phyloP scores from a whole-genome alignment of 139 green algal species.

The Asterochloris sp. region DNA sequence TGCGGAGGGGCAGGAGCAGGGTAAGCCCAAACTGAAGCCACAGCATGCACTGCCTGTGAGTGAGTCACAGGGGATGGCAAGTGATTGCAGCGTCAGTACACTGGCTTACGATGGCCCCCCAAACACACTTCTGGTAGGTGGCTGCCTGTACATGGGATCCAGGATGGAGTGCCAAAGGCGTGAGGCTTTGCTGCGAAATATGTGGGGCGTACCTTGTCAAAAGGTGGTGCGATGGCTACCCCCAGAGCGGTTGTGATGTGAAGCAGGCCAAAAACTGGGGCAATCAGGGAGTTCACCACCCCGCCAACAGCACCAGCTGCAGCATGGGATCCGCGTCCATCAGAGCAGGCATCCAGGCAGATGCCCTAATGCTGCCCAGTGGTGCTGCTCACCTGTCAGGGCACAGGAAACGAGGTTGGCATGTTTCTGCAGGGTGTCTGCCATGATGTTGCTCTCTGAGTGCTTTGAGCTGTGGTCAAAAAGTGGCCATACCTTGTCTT shows the following conservation, averaged over 20 bases:
- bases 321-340: neutral
- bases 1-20: neutral
- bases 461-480: no score
- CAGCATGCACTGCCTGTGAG: no score
- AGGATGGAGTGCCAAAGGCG: no score
- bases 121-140: slow-evolving; percentile 3
- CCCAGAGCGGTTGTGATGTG: slow-evolving; percentile 3
- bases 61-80: no score
- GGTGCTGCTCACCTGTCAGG: no score
- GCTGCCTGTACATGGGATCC: neutral
- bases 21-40: neutral
- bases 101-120: neutral
- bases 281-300: slow-evolving; percentile 1
- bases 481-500: no score
- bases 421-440: no score
- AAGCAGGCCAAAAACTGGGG: slow-evolving; percentile 1
- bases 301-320: slow-evolving; percentile 8
- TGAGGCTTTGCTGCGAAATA: neutral
- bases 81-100: no score
- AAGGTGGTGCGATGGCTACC: neutral
- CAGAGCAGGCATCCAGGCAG: neutral
- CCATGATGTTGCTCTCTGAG: no score
- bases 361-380: no score
- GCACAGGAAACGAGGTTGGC: no score
- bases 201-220: neutral